Percentiles rank a stretch among this genome's conserved stretches.
Evolutionary conservation across 306 rosid species (phyloP).

Genomic region (Cyclanthera cordifolia): DNA sequence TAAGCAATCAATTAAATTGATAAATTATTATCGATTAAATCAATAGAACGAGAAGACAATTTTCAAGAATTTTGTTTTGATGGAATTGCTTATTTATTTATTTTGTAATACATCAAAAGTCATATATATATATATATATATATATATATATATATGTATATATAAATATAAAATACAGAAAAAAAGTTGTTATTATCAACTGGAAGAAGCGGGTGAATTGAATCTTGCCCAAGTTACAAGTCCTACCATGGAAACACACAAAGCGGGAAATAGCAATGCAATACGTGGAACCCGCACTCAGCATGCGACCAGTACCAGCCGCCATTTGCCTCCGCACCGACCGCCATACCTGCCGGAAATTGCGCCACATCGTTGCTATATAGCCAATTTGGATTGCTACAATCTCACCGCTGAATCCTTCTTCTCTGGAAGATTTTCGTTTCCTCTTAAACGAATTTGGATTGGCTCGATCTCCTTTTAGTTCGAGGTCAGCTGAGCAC

Average conservation of each 20-base stretch:
- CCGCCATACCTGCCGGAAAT: neutral
- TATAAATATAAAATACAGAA: no score
- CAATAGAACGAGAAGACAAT: no score
- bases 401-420: neutral
- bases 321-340: neutral
- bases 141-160: no score
- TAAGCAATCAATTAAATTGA: no score
- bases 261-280: neutral
- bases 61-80: no score
- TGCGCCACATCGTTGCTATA: neutral
- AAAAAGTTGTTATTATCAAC: no score
- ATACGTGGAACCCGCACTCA: neutral
- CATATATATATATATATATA: no score
- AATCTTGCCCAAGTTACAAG: neutral
- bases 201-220: neutral
- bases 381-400: neutral
- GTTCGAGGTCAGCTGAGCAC: neutral
- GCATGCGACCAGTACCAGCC: neutral
- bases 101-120: no score
- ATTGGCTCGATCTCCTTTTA: neutral
- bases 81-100: no score
- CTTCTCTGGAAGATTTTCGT: neutral
- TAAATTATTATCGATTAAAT: no score
- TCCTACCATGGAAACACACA: neutral
- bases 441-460: neutral